phyloP scores from a whole-genome alignment of 2,329 filamentous ascomycete species.

The Fusarium gaditjirri region DNA sequence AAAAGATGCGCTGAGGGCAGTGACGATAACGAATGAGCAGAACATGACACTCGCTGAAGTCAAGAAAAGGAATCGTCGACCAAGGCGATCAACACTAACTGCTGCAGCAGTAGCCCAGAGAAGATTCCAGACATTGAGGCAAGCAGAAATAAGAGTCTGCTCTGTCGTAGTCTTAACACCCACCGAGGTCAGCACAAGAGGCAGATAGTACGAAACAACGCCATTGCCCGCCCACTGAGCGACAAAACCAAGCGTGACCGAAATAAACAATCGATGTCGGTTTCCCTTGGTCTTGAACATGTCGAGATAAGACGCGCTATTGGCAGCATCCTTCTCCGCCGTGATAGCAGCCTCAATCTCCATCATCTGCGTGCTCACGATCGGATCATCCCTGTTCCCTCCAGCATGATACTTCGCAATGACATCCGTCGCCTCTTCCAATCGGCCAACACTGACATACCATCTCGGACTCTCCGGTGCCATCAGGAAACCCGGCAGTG shows the following conservation, averaged over 20 bases:
- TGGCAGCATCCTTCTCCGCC: not conserved
- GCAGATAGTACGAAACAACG: conserved; percentile 11
- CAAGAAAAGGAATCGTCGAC: not conserved
- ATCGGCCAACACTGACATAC: not conserved
- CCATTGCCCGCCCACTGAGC: conserved; percentile 12
- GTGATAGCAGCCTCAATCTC: conserved; percentile 6
- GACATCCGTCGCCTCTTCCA: not conserved
- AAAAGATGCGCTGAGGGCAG: not conserved
- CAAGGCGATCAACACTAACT: not conserved
- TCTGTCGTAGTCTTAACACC: not conserved
- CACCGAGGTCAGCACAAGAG: not conserved
- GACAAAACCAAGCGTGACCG: not conserved
- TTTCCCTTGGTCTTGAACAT: conserved; percentile 11
- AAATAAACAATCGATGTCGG: not conserved
- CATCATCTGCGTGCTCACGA: not conserved
- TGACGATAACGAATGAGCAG: not conserved
- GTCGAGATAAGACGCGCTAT: not conserved
- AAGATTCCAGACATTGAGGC: conserved; percentile 3
- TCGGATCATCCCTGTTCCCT: not conserved
- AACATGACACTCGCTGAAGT: conserved; percentile 1
- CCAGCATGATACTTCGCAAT: not conserved
- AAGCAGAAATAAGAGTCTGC: conserved; percentile 2
- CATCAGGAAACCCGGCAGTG: not conserved
- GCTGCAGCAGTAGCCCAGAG: conserved; percentile 4
- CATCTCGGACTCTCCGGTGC: conserved; percentile 5